phyloP scores from a whole-genome alignment of 108 stramenopile species.

The Discostella stelligeroides region DNA sequence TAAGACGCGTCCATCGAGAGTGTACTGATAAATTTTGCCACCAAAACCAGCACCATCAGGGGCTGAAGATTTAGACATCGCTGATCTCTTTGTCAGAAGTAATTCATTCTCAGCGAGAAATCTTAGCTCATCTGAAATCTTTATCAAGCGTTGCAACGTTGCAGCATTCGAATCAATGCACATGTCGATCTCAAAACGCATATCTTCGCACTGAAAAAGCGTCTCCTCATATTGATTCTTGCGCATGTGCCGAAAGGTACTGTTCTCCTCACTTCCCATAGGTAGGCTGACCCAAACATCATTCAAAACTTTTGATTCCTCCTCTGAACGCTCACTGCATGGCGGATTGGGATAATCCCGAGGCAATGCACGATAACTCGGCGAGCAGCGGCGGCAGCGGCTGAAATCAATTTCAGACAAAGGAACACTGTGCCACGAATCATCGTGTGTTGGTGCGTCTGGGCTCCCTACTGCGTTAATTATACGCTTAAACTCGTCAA shows the following conservation, averaged over 20 bases:
- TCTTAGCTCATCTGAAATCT: constrained; percentile 94
- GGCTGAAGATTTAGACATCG: constrained; percentile 10
- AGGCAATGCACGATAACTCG: constrained; percentile 95
- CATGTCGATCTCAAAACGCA: constrained; percentile 99
- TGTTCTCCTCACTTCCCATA: constrained; percentile 95
- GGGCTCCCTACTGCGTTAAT: constrained; percentile 74
- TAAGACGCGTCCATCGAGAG: constrained; percentile 85
- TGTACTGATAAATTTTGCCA: constrained; percentile 74
- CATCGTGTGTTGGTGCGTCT: constrained; percentile 64
- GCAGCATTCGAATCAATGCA: constrained; percentile 93
- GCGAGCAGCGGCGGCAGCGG: constrained; percentile 89
- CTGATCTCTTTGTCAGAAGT: constrained; percentile 22
- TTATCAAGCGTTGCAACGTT: constrained; percentile 87
- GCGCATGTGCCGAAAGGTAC: constrained; percentile 97
- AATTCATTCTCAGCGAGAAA: constrained; percentile 64
- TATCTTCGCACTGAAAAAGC: constrained; percentile 97
- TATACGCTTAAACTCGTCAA: constrained; percentile 95
- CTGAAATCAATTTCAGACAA: constrained; percentile 89
- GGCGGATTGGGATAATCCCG: constrained; percentile 92
- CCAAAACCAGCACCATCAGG: constrained; percentile 60
- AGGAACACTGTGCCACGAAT: constrained; percentile 91
- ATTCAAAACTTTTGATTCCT: constrained; percentile 90
- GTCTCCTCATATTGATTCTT: constrained; percentile 96
- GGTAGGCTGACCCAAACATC: constrained; percentile 96
- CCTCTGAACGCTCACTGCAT: constrained; percentile 85